Conservation (phyloP, 345 rosid genomes). For the Melaleuca alternifolia region DNA sequence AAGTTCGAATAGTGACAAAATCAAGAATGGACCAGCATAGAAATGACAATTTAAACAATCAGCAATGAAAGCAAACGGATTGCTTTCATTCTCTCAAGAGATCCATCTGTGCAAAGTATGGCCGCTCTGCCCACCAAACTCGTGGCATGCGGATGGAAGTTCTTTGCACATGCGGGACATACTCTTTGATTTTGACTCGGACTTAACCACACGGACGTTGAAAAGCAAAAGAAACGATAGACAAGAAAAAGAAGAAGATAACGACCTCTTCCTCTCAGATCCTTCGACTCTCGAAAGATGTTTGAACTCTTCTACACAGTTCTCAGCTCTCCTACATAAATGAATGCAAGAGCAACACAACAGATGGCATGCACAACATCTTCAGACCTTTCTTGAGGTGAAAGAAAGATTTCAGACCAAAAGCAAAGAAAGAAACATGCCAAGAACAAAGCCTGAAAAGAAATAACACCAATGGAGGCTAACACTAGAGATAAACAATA, state of each 20-base stretch:
- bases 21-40: not conserved
- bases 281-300: not conserved
- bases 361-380: not conserved
- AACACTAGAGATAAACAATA: not conserved
- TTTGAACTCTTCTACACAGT: not conserved
- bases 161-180: conserved; percentile 16
- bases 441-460: not conserved
- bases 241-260: not conserved
- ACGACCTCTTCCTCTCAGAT: not conserved
- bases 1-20: not conserved
- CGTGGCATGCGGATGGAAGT: conserved; percentile 45
- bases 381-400: not conserved
- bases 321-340: not conserved
- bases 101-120: conserved; percentile 20
- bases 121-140: conserved; percentile 28
- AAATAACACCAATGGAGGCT: not conserved
- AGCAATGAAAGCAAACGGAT: not conserved
- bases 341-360: not conserved
- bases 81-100: not conserved
- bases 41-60: not conserved
- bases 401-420: not conserved
- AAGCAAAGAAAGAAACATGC: not conserved
- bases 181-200: not conserved
- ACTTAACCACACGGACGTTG: not conserved
- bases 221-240: not conserved